These are phyloP conservation scores for Davidsoniella eucalypti DNA, from an alignment of 2,329 filamentous ascomycete genomes.

Conservation along the genomic window DNA sequence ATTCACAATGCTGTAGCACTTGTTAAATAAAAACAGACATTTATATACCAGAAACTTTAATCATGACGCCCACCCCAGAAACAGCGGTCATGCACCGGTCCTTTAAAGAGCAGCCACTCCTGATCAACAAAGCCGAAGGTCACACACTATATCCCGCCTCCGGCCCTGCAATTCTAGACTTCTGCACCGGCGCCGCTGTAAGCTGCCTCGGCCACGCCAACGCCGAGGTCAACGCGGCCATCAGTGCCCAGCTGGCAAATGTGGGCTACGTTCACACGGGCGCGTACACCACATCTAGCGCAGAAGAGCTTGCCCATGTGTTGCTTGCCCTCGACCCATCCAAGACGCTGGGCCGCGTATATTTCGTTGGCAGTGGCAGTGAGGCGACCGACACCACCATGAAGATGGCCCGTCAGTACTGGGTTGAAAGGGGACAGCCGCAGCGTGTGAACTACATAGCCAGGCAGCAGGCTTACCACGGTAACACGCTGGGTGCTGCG, in stretches of 20 bases:
- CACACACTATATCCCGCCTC: background rate
- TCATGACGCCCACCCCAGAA: background rate
- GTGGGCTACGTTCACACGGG: constrained; percentile 18
- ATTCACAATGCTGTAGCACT: too few species aligned
- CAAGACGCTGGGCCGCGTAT: constrained; percentile 15
- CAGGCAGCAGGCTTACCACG: constrained; percentile 30
- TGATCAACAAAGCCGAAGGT: background rate
- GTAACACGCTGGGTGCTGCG: constrained; percentile 31
- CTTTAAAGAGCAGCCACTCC: background rate
- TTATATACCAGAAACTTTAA: too few species aligned
- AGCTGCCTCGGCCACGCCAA: constrained; percentile 47
- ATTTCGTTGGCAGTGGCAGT: constrained; percentile 12
- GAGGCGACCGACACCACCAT: constrained; percentile 30
- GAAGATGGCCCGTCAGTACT: constrained; percentile 33
- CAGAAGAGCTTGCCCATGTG: constrained; percentile 18
- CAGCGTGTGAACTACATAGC: constrained; percentile 27
- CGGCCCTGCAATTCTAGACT: constrained; percentile 37
- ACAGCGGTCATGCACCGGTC: constrained; percentile 4
- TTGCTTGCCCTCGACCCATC: constrained; percentile 16
- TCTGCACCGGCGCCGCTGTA: constrained; percentile 51
- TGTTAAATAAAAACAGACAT: too few species aligned
- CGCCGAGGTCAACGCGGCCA: constrained; percentile 35
- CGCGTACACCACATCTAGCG: constrained; percentile 16
- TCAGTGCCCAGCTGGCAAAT: constrained; percentile 35
- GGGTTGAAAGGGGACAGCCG: constrained; percentile 21